Evolutionary conservation across 2,329 filamentous ascomycete genomes (phyloP), one percentile per base, ranked within the genome.

Genomic region (Venturia carpophila): DNA sequence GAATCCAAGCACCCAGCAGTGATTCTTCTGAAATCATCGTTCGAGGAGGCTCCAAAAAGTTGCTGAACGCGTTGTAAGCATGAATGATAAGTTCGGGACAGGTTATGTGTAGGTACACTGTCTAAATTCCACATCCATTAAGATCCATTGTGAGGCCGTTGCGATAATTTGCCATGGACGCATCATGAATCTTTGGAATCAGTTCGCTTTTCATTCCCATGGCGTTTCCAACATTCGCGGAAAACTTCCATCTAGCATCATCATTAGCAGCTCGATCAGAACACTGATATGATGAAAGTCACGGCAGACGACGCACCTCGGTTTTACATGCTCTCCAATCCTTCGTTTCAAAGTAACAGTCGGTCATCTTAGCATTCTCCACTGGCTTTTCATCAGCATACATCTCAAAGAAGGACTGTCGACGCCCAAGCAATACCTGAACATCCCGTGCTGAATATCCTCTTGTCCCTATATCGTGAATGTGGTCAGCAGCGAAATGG

Each of bases 371-470:
- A 64, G 84, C 80, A 73, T 97, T 96, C 73, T 97, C 93, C 27
- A 85, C 93, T 97, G 69, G 15, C 39, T 30, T 7, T 34, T 37
- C 42, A 65, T 64, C 37, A 64, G 63, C 49, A 19, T 52, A 24
- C 52, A 56, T 42, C 24, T 49, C 39, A 2, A 30, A 1, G 3
- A 24, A 65, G 30, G 2, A 2, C 21, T n/a, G 17, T 6, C n/a
- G 45, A 15, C n/a, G n/a, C 19, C 47, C 30, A 6, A 34, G 30
- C 10, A 27, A 9, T 79, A 96, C 93, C 87, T 77, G 92, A 85
- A 73, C 93, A 97, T 66, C 93, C 94, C 2, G 93, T 97, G 80
- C 91, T 96, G 80, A 91, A 96, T 76, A 97, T 97, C 74, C 94
- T 84, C 83, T 96, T 93, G 80, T 97, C 92, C 93, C 93, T 97